Percentiles rank a stretch among this genome's conserved stretches.
Evolutionary conservation across 1,139 yeast species (phyloP).

Genomic region (Torulaspora pretoriensis): DNA sequence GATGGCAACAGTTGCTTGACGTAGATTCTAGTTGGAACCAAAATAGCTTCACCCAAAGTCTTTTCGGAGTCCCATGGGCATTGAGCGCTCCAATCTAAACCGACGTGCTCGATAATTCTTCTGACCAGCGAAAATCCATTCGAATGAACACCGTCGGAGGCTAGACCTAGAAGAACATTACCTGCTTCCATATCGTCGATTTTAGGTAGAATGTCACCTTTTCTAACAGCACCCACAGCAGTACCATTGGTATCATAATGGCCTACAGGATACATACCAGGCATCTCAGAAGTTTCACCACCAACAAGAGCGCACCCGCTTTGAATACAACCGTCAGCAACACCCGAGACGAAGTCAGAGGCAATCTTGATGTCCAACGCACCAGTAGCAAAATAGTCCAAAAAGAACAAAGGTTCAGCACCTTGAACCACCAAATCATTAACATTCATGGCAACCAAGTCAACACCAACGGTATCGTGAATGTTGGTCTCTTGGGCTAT

Average conservation of each 20-base stretch:
- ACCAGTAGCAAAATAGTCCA: conserved; percentile 96
- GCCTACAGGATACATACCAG: conserved; percentile 93
- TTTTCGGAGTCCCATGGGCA: conserved; percentile 84
- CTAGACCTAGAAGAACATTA: conserved; percentile 78
- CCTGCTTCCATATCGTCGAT: conserved; percentile 65
- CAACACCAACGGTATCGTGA: conserved; percentile 96
- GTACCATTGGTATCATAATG: conserved; percentile 99
- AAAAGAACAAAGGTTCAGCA: conserved; percentile 93
- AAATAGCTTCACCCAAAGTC: conserved; percentile 79
- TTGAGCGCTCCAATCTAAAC: conserved; percentile 58
- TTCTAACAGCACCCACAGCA: conserved; percentile 97
- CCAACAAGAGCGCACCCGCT: conserved; percentile 98
- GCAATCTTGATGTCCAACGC: conserved; percentile 81
- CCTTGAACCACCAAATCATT: conserved; percentile 98
- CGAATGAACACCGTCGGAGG: conserved; percentile 91
- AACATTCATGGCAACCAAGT: conserved; percentile 97
- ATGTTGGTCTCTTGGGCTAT: conserved; percentile 86
- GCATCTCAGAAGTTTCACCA: conserved; percentile 99
- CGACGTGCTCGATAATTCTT: conserved; percentile 77
- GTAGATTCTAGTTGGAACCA: conserved; percentile 89
- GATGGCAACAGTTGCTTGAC: conserved; percentile 84
- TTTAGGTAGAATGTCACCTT: conserved; percentile 69
- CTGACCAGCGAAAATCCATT: conserved; percentile 97
- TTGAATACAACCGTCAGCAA: conserved; percentile 90
- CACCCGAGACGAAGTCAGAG: conserved; percentile 87